A percentile compares a stretch with the other conserved stretches of the same genome.
Evolutionary conservation across 176 grass and related monocot species (phyloP).

Genomic region (Calamus simplicifolius): DNA sequence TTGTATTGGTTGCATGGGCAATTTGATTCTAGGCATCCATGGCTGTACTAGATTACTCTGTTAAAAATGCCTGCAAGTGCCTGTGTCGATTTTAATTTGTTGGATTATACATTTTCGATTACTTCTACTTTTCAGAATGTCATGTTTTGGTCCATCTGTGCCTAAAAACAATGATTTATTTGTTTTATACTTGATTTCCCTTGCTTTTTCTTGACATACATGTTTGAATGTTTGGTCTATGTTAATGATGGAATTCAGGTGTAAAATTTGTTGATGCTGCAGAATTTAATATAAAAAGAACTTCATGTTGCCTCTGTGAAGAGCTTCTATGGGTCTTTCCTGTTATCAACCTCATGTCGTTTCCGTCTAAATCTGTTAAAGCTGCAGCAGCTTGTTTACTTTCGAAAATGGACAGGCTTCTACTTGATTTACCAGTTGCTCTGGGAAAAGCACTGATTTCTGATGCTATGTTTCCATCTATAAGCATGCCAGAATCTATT

Average conservation of each 20-base stretch:
- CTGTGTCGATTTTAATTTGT: too few relatives aligned
- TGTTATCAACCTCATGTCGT: slow-evolving; percentile 56
- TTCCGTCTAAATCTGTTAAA: slow-evolving; percentile 80
- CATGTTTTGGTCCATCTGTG: too few relatives aligned
- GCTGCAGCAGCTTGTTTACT: slow-evolving; percentile 51
- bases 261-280: slow-evolving; percentile 21
- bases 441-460: slow-evolving; percentile 31
- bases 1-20: too few relatives aligned
- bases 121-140: too few relatives aligned
- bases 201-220: too few relatives aligned
- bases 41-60: too few relatives aligned
- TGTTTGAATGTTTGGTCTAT: too few relatives aligned
- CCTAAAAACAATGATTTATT: too few relatives aligned
- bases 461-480: slow-evolving; percentile 26
- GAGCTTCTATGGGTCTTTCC: slow-evolving; percentile 76
- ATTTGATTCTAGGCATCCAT: too few relatives aligned
- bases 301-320: slow-evolving; percentile 24
- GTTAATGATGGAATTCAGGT: background rate
- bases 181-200: too few relatives aligned
- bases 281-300: slow-evolving; percentile 40
- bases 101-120: too few relatives aligned
- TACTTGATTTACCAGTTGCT: slow-evolving; percentile 43
- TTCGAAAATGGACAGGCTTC: slow-evolving; percentile 41
- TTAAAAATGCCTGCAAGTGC: too few relatives aligned
- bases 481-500: slow-evolving; percentile 56